These are phyloP conservation scores for Epichloe gansuensis DNA, from an alignment of 2,329 filamentous ascomycete species.

Conservation along the genomic window DNA sequence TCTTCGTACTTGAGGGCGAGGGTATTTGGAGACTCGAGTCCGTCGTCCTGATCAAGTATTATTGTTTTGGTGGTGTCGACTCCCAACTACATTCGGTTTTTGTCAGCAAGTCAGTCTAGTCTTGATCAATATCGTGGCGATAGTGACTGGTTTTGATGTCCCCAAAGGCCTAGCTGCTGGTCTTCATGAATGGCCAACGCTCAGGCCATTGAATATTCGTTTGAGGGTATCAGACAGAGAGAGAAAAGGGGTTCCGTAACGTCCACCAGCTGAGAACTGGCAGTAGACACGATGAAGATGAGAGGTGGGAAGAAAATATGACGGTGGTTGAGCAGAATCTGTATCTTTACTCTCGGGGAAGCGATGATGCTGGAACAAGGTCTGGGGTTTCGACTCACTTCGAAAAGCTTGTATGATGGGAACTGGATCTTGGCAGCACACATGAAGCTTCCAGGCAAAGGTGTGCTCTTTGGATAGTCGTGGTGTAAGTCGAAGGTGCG, in stretches of 20 bases:
- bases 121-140: too few species aligned
- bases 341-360: background rate
- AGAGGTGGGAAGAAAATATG: background rate
- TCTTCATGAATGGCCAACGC: background rate
- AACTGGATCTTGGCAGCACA: slow-evolving; percentile 45
- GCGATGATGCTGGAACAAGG: slow-evolving; percentile 16
- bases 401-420: slow-evolving; percentile 44
- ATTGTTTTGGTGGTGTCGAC: slow-evolving; percentile 43
- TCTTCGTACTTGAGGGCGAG: slow-evolving; percentile 45
- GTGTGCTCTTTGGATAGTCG: slow-evolving; percentile 13
- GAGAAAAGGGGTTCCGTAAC: background rate
- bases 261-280: slow-evolving; percentile 12
- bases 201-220: background rate
- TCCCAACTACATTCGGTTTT: slow-evolving; percentile 28
- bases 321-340: background rate
- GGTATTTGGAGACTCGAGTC: slow-evolving; percentile 45
- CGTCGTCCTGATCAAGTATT: slow-evolving; percentile 42
- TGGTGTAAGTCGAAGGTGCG: slow-evolving; percentile 19
- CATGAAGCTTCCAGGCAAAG: slow-evolving; percentile 36
- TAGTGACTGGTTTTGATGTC: background rate
- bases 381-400: slow-evolving; percentile 37
- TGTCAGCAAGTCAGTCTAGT: background rate
- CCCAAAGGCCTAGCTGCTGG: background rate
- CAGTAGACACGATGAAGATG: slow-evolving; percentile 2
- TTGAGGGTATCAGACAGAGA: background rate